Conservation (phyloP, 2,329 filamentous ascomycete species). For the Aspergillus amoenus region DNA sequence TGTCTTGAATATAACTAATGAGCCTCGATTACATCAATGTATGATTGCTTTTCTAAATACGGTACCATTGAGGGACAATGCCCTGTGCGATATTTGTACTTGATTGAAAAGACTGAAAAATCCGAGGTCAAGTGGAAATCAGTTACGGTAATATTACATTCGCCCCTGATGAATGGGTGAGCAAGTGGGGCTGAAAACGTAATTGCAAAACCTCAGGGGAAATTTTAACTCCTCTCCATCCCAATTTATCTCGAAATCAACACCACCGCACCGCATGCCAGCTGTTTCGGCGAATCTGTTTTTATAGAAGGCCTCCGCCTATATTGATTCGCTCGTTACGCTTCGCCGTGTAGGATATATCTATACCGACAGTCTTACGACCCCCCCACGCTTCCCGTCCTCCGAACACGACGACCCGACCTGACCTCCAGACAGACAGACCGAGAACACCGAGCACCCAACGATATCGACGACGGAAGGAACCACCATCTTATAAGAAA, state of each 20-base stretch:
- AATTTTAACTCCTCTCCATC: conserved; percentile 3
- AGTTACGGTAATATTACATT: conserved; percentile 5
- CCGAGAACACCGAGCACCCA: too few relatives aligned
- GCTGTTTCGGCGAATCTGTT: neutral
- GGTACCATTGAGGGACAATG: too few relatives aligned
- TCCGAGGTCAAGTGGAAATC: neutral
- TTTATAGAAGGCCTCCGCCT: neutral
- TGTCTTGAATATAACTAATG: neutral
- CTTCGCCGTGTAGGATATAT: too few relatives aligned
- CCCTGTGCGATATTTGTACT: too few relatives aligned
- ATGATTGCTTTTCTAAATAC: neutral
- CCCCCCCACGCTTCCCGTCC: too few relatives aligned
- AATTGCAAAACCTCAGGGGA: conserved; percentile 21
- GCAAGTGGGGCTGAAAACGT: neutral
- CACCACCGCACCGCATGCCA: neutral
- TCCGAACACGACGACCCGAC: too few relatives aligned
- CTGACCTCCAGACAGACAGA: too few relatives aligned
- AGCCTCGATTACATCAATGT: neutral
- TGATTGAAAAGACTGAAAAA: neutral
- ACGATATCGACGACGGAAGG: too few relatives aligned
- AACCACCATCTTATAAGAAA: neutral
- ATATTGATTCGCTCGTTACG: too few relatives aligned
- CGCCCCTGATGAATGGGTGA: neutral
- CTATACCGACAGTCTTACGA: too few relatives aligned
- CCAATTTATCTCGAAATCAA: conserved; percentile 1